Evolutionary conservation across 352 stramenopile species (phyloP).

Genomic region (Globisporangium spiculum): DNA sequence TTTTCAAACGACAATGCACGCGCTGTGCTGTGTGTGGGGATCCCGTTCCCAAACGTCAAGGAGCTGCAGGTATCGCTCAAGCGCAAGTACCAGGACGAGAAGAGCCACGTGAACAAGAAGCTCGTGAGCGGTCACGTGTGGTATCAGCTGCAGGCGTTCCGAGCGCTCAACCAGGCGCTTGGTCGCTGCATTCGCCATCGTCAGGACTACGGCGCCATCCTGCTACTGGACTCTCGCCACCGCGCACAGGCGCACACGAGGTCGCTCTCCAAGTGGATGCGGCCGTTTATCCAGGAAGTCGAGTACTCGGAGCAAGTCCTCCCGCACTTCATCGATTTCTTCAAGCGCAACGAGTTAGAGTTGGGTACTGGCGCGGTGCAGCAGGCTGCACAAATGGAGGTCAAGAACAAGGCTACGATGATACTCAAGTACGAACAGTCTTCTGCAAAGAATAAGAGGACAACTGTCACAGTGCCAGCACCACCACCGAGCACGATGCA

Average conservation of each 20-base stretch:
- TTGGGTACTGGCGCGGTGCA: slow-evolving; percentile 20
- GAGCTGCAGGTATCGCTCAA: slow-evolving; percentile 89
- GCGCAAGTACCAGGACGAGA: slow-evolving; percentile 80
- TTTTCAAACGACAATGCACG: slow-evolving; percentile 97
- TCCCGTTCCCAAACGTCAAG: slow-evolving; percentile 96
- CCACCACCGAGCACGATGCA: slow-evolving; percentile 14
- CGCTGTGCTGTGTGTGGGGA: slow-evolving; percentile 96
- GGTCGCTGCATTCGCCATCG: slow-evolving; percentile 98
- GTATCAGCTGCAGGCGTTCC: slow-evolving; percentile 97
- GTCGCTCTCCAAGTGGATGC: slow-evolving; percentile 82
- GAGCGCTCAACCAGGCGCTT: slow-evolving; percentile 99
- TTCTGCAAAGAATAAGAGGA: slow-evolving; percentile 2
- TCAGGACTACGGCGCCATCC: slow-evolving; percentile 96
- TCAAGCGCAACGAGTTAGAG: slow-evolving; percentile 52
- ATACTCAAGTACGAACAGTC: slow-evolving; percentile 40
- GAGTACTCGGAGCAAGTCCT: slow-evolving; percentile 64
- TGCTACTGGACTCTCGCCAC: slow-evolving; percentile 93
- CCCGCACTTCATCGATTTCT: slow-evolving; percentile 61
- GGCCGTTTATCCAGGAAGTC: slow-evolving; percentile 67
- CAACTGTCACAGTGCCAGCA: neutral
- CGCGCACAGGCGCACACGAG: slow-evolving; percentile 54
- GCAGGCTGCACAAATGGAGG: neutral
- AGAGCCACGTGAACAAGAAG: slow-evolving; percentile 52
- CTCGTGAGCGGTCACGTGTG: slow-evolving; percentile 84
- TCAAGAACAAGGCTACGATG: slow-evolving; percentile 19